These are phyloP conservation scores for Ogataea haglerorum DNA, from an alignment of 805 yeast genomes.

Conservation along the genomic window DNA sequence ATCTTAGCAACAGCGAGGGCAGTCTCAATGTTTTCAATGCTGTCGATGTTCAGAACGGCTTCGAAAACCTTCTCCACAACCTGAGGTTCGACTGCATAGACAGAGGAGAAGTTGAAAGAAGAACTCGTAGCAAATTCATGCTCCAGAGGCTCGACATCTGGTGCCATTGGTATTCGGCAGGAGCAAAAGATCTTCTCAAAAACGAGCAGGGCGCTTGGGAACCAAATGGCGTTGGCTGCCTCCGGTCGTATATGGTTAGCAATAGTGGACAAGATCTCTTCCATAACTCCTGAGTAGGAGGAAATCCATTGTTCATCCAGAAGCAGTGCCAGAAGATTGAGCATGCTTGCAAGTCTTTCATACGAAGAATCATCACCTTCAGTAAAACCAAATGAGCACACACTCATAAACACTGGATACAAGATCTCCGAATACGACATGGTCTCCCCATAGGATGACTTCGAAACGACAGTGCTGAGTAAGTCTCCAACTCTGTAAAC, in stretches of 20 bases:
- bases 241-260: constrained; percentile 36
- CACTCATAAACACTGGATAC: constrained; percentile 34
- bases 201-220: constrained; percentile 52
- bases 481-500: constrained; percentile 38
- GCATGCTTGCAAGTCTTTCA: constrained; percentile 37
- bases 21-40: constrained; percentile 40
- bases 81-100: constrained; percentile 21
- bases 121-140: constrained; percentile 18
- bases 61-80: constrained; percentile 39
- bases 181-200: constrained; percentile 54
- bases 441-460: constrained; percentile 31
- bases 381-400: constrained; percentile 34
- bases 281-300: constrained; percentile 34
- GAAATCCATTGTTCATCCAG: constrained; percentile 38
- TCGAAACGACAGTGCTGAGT: constrained; percentile 34
- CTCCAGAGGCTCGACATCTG: constrained; percentile 35
- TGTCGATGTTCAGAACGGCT: constrained; percentile 38
- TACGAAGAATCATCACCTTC: constrained; percentile 19
- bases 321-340: constrained; percentile 42
- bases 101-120: constrained; percentile 14
- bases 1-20: constrained; percentile 56
- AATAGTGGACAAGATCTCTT: constrained; percentile 37
- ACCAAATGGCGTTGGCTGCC: constrained; percentile 49
- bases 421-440: constrained; percentile 36
- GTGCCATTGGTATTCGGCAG: constrained; percentile 50